These are phyloP conservation scores for Metschnikowia gelsemii DNA, from an alignment of 805 yeast genomes.

Conservation along the genomic window DNA sequence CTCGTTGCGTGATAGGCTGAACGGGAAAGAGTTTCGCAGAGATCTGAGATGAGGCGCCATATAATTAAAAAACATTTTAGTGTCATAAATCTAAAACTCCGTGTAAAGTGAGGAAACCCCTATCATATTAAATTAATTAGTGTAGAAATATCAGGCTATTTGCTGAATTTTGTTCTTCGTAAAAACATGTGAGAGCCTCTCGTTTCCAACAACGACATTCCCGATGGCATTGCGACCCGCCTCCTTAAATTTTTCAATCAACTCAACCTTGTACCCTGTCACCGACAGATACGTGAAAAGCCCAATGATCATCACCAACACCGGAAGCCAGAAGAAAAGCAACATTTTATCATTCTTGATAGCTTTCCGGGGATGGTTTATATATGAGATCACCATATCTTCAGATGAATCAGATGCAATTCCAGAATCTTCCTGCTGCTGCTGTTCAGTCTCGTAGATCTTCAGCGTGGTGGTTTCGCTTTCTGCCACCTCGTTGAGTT, in stretches of 20 bases:
- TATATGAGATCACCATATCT: constrained; percentile 42
- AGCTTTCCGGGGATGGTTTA: constrained; percentile 47
- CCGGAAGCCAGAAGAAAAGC: constrained; percentile 88
- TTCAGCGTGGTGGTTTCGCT: constrained; percentile 2
- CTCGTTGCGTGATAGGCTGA: constrained; percentile 8
- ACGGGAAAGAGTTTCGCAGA: neutral
- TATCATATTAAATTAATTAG: too few species aligned
- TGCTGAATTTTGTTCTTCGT: constrained; percentile 7
- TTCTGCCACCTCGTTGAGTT: constrained; percentile 25
- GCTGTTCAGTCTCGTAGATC: neutral
- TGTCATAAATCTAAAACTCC: neutral
- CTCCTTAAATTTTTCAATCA: constrained; percentile 35
- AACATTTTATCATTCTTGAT: constrained; percentile 77
- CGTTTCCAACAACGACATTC: constrained; percentile 44
- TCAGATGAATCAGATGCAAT: constrained; percentile 43
- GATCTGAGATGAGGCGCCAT: too few species aligned
- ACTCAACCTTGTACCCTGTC: constrained; percentile 39
- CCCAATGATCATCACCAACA: constrained; percentile 55
- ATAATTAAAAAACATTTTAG: neutral
- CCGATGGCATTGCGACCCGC: constrained; percentile 39
- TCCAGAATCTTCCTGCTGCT: constrained; percentile 30
- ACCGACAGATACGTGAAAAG: constrained; percentile 45
- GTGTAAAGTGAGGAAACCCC: too few species aligned
- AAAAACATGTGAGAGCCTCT: constrained; percentile 40
- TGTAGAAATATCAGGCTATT: neutral